phyloP scores from a whole-genome alignment of 2,329 filamentous ascomycete species.

The Microdochium trichocladiopsis region DNA sequence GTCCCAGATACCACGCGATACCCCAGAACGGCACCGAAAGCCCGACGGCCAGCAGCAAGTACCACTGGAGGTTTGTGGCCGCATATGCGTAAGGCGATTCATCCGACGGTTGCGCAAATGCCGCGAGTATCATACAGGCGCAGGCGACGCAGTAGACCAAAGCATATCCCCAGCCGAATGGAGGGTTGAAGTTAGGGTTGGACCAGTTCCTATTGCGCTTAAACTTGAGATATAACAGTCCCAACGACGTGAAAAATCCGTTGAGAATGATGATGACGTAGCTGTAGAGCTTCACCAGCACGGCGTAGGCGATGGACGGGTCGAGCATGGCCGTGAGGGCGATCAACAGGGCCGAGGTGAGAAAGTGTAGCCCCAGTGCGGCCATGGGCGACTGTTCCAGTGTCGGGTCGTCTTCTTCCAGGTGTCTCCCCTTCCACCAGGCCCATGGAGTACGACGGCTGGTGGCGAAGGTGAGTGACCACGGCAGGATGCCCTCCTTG shows the following conservation, averaged over 20 bases:
- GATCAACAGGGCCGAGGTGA: not conserved
- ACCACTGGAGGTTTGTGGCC: not conserved
- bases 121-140: not conserved
- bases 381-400: not conserved
- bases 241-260: not conserved
- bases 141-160: not conserved
- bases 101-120: not conserved
- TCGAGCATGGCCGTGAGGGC: not conserved
- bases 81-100: not conserved
- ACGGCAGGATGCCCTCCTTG: conserved; percentile 39
- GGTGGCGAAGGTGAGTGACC: conserved; percentile 27
- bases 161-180: not conserved
- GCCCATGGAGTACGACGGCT: conserved; percentile 11
- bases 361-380: not conserved
- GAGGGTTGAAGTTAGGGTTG: not conserved
- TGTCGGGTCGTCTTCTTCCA: not conserved
- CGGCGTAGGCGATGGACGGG: not conserved
- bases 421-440: conserved; percentile 2
- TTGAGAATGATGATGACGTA: not conserved
- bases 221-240: not conserved
- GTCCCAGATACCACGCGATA: not conserved
- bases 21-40: not conserved
- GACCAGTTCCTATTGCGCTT: not conserved
- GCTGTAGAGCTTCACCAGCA: not conserved
- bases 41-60: not conserved